Percentiles rank a stretch among this genome's conserved stretches.
phyloP scores from a whole-genome alignment of 2,329 filamentous ascomycete species.

The Sporothrix luriei region DNA sequence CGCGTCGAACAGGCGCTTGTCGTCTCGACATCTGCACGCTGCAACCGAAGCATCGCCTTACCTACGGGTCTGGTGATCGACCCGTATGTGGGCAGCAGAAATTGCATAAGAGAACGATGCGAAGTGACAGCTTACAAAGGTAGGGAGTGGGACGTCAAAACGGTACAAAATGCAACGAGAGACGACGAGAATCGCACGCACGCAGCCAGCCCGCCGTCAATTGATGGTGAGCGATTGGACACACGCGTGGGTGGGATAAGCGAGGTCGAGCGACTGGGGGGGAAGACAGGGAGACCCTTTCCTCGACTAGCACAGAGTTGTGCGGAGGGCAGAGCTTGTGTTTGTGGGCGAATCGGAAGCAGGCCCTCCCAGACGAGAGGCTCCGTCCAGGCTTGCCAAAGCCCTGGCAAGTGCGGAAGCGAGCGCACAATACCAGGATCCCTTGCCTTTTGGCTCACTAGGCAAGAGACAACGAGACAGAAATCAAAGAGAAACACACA shows the following conservation, averaged over 20 bases:
- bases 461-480: neutral
- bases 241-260: neutral
- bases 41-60: neutral
- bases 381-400: conserved; percentile 11
- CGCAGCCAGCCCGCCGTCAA: neutral
- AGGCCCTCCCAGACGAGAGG: neutral
- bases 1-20: neutral
- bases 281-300: conserved; percentile 5
- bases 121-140: neutral
- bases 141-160: neutral
- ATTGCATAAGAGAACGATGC: neutral
- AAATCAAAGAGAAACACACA: neutral
- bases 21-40: neutral
- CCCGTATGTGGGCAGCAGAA: neutral
- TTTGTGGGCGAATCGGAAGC: conserved; percentile 20
- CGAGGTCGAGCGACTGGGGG: neutral
- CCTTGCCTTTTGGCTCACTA: conserved; percentile 10
- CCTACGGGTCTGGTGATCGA: neutral
- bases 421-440: conserved; percentile 9
- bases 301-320: neutral
- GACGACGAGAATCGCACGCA: neutral
- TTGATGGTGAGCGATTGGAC: conserved; percentile 14
- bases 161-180: neutral
- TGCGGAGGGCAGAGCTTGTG: conserved; percentile 3
- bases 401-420: neutral